A percentile compares a stretch with the other conserved stretches of the same genome.
Evolutionary conservation across 129 eudicot genomes (phyloP).

Genomic region (Pseudognaphalium luteoalbum): DNA sequence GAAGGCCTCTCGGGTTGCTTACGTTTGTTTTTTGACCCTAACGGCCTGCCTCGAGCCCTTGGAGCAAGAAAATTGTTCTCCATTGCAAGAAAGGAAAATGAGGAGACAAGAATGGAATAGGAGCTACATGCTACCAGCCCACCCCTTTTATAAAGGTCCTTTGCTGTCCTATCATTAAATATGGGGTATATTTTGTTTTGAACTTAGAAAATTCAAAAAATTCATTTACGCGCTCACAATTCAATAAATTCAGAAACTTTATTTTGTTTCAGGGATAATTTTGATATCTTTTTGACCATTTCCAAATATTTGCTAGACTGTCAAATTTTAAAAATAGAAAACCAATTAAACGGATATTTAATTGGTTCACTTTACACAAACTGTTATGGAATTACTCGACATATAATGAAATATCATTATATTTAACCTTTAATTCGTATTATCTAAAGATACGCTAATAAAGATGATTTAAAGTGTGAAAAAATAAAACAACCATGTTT

Average conservation of each 20-base stretch:
- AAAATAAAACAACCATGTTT: background rate
- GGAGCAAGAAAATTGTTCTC: slow-evolving; percentile 6
- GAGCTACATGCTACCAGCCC: background rate
- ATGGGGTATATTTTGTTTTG: too few relatives aligned
- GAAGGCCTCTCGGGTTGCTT: slow-evolving; percentile 5
- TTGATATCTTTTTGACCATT: slow-evolving; percentile 4
- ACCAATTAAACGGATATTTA: background rate
- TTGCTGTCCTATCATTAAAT: background rate
- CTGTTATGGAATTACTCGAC: background rate
- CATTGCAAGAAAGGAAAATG: background rate
- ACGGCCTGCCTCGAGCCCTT: slow-evolving; percentile 23
- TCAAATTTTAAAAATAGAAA: background rate
- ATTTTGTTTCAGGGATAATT: background rate
- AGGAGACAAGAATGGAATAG: background rate
- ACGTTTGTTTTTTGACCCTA: slow-evolving; percentile 17
- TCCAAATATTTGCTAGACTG: background rate
- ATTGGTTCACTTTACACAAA: background rate
- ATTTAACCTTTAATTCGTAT: background rate
- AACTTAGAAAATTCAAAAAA: background rate
- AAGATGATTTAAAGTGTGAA: background rate
- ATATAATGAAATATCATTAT: background rate
- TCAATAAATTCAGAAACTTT: background rate
- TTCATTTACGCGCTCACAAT: background rate
- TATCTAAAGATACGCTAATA: background rate
- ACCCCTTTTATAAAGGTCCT: background rate